Evolutionary conservation across 441 rosid genomes (phyloP).

Genomic region (Brassica hybrid): DNA sequence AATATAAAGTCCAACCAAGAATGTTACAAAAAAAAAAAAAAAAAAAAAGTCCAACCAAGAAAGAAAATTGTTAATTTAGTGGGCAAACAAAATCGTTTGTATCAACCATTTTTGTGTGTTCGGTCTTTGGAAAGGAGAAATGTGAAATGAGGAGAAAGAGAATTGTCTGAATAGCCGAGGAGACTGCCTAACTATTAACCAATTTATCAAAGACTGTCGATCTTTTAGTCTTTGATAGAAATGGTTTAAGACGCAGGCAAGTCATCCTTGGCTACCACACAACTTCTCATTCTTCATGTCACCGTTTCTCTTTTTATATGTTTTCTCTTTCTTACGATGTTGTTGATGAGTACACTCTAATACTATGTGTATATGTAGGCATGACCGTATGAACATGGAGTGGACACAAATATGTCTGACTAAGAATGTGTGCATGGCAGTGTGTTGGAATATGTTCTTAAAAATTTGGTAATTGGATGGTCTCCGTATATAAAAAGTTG

Average conservation of each 20-base stretch:
- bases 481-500: background rate
- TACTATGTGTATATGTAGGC: conserved; percentile 24
- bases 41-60: conserved; percentile 26
- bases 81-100: background rate
- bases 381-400: conserved; percentile 9
- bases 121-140: conserved; percentile 1
- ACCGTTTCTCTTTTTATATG: conserved; percentile 9
- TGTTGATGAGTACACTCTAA: conserved; percentile 17
- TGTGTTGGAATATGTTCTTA: conserved; percentile 34
- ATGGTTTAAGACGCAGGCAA: conserved; percentile 37
- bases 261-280: too few relatives aligned
- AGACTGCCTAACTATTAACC: conserved; percentile 40
- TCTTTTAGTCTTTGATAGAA: conserved; percentile 6
- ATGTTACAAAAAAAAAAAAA: too few relatives aligned
- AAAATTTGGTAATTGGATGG: conserved; percentile 14
- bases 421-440: conserved; percentile 28
- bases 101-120: background rate
- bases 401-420: conserved; percentile 17
- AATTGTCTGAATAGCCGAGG: conserved; percentile 42
- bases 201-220: conserved; percentile 16
- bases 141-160: conserved; percentile 41
- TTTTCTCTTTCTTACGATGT: conserved; percentile 9
- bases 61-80: background rate
- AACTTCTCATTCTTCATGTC: conserved; percentile 42
- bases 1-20: too few relatives aligned